Conservation (phyloP, 1,284 basidiomycete genomes). For the Termitomyces sp. region DNA sequence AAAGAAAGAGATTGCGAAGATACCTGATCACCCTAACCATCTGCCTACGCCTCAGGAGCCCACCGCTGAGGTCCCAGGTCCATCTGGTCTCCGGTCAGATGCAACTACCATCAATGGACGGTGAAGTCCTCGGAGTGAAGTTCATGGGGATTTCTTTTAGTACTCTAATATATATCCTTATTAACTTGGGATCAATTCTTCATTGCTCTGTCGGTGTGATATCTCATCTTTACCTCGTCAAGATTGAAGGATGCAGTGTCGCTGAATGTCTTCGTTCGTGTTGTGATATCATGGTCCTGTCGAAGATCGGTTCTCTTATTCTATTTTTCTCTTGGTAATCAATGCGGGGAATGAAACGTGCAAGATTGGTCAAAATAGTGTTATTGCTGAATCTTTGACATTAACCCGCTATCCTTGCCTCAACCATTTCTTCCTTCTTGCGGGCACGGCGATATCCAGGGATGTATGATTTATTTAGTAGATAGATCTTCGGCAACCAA, state of each 20-base stretch:
- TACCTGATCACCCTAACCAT: constrained; percentile 84
- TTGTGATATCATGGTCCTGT: neutral
- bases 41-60: constrained; percentile 36
- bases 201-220: constrained; percentile 1
- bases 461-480: too few species aligned
- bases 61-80: constrained; percentile 23
- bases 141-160: neutral
- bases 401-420: too few species aligned
- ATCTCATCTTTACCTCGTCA: neutral
- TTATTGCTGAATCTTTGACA: too few species aligned
- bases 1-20: constrained; percentile 83
- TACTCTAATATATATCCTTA: constrained; percentile 14
- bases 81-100: constrained; percentile 45
- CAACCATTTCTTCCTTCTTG: too few species aligned
- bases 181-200: constrained; percentile 4
- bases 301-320: neutral
- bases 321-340: too few species aligned
- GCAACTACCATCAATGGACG: constrained; percentile 50
- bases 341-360: too few species aligned
- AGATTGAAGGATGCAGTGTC: neutral
- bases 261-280: neutral
- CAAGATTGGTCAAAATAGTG: too few species aligned
- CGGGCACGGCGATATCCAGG: too few species aligned
- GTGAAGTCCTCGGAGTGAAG: constrained; percentile 15
- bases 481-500: too few species aligned